Conservation (phyloP, 805 yeast genomes). For the Ogataea thermomethanolica region DNA sequence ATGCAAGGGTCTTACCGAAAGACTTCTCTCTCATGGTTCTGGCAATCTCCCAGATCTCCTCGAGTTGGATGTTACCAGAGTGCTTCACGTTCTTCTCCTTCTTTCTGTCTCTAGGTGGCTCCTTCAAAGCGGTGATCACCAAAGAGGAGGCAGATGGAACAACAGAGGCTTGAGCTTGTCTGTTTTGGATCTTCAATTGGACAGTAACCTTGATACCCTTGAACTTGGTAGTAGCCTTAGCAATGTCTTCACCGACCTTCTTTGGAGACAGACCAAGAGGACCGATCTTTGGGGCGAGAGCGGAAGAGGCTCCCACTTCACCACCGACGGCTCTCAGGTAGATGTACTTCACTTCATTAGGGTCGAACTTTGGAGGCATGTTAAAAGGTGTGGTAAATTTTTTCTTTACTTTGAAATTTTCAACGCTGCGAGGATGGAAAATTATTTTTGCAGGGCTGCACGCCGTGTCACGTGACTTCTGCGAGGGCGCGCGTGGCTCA, state of each 20-base stretch:
- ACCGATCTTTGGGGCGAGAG: constrained; percentile 99
- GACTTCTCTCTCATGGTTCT: constrained; percentile 97
- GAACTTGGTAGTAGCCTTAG: constrained; percentile 98
- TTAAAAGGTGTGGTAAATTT: constrained; percentile 22
- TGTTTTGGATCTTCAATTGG: constrained; percentile 97
- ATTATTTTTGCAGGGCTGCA: not conserved
- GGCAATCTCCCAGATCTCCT: constrained; percentile 95
- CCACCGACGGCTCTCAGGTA: constrained; percentile 99
- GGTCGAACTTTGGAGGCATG: constrained; percentile 99
- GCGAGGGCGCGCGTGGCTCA: constrained; percentile 4
- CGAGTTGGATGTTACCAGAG: constrained; percentile 97
- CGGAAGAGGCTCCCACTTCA: constrained; percentile 99
- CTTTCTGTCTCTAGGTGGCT: constrained; percentile 99
- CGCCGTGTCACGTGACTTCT: constrained; percentile 11
- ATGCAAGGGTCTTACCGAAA: constrained; percentile 94
- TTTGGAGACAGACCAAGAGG: constrained; percentile 99
- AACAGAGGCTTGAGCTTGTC: constrained; percentile 98
- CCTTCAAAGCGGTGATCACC: constrained; percentile 98
- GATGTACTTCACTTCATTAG: constrained; percentile 95
- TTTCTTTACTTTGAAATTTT: constrained; percentile 6
- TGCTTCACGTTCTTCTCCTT: constrained; percentile 99
- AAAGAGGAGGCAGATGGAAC: constrained; percentile 99
- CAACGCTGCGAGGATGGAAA: not conserved
- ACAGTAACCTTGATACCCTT: constrained; percentile 99
- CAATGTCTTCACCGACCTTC: constrained; percentile 99